Conservation (phyloP, 73 alveolate species). For the Blepharisma japonicum region DNA sequence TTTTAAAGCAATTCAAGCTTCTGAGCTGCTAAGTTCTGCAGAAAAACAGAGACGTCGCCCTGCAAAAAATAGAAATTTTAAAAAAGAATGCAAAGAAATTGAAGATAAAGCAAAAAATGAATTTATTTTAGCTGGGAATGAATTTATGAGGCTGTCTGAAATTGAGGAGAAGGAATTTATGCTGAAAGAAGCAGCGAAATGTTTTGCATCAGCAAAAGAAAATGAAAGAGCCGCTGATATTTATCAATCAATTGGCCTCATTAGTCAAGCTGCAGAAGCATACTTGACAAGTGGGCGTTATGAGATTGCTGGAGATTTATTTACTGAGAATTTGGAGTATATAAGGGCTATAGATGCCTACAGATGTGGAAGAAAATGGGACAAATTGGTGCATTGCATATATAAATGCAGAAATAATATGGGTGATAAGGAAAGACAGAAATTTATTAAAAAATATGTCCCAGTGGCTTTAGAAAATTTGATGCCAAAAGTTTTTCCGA, state of each 20-base stretch:
- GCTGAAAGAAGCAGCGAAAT: slow-evolving; percentile 65
- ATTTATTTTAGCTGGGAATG: slow-evolving; percentile 22
- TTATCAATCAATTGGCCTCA: neutral
- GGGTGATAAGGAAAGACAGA: slow-evolving; percentile 55
- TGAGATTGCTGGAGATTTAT: slow-evolving; percentile 58
- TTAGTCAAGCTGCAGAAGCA: neutral
- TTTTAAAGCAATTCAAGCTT: slow-evolving; percentile 55
- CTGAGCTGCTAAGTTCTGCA: neutral
- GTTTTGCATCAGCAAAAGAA: slow-evolving; percentile 36
- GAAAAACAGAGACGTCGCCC: neutral
- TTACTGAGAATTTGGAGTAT: slow-evolving; percentile 32
- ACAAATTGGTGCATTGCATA: slow-evolving; percentile 45
- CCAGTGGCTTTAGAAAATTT: slow-evolving; percentile 63
- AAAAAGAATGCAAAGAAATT: slow-evolving; percentile 39
- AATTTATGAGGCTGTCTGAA: slow-evolving; percentile 46
- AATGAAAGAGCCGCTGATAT: slow-evolving; percentile 8
- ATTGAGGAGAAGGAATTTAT: slow-evolving; percentile 26
- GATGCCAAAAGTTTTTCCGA: neutral
- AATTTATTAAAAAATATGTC: slow-evolving; percentile 56
- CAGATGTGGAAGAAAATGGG: slow-evolving; percentile 38
- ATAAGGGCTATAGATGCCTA: slow-evolving; percentile 41
- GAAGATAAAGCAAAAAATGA: slow-evolving; percentile 27
- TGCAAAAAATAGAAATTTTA: neutral
- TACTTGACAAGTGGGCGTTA: slow-evolving; percentile 55
- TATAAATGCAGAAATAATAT: slow-evolving; percentile 54